Base-by-base conservation (phyloP, 495 filamentous ascomycete genomes). In the Melanomma pulvis-pyrius region DNA sequence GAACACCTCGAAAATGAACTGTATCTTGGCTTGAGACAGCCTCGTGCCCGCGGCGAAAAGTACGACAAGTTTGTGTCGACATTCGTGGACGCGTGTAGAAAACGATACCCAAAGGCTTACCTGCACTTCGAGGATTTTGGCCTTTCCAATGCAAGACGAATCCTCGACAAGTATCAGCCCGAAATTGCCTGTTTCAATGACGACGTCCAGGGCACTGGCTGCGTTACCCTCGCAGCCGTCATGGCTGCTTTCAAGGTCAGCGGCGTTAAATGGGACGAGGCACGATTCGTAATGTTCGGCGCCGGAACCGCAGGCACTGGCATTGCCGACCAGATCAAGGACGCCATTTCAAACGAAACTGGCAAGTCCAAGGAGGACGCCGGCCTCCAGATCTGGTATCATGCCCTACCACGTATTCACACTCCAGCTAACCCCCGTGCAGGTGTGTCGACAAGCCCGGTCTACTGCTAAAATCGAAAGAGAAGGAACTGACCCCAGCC, bases 381-480 rank as follows among this genome's bases (percentile, higher is more conserved):
- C 0, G 79, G 82, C 0, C 88, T 89, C 73, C 90, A 94, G 55
- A 90, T 96, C 22, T 96, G 90, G 90, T 91, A 79, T 49, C 79
- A 46, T 41, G 13, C 15, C 21, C 13, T 4, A 17, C 7, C 11
- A 6, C n/a, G 25, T 49, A 9, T 29, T 1, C 15, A 13, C 1
- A 22, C 2, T 21, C 39, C 57, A 25, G 22, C 51, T 63, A 24
- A 68, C 41, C 1, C n/a, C 15, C 11, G 15, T 32, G 1, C 34
- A 92, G 90, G 90, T 87, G 92, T 53, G 83, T 96, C 26, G 92
- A 96, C 77, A 96, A 91, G 73, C 89, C 86, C 0, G 92, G 92
- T 1, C 82, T 96, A 1, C 82, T 96, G 2, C 63, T 90, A 1
- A 79, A 89, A 70, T 87, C 90, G 59, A 77, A 86, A 67, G 74